phyloP scores from a whole-genome alignment of 768 basidiomycete genomes.

The Phanerochaete sordida region DNA sequence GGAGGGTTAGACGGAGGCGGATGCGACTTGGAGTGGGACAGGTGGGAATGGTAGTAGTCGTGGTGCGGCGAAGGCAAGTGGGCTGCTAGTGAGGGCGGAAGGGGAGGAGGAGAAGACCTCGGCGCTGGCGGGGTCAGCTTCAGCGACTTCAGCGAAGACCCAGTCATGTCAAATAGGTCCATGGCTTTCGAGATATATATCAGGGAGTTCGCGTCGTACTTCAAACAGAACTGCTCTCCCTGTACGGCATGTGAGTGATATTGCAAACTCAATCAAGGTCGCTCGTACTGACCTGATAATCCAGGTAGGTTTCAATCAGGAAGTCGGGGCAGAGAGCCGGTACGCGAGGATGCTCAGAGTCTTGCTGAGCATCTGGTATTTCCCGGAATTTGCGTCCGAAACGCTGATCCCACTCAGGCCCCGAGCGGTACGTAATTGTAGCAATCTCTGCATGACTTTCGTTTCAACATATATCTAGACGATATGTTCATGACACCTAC shows the following conservation, averaged over 20 bases:
- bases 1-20: constrained; percentile 71
- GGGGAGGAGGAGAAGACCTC: constrained; percentile 22
- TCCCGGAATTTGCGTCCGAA: constrained; percentile 77
- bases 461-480: not conserved
- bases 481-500: constrained; percentile 49
- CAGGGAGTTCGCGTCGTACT: constrained; percentile 98
- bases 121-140: constrained; percentile 40
- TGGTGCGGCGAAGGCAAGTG: constrained; percentile 17
- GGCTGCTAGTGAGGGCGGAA: constrained; percentile 25
- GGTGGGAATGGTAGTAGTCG: constrained; percentile 20
- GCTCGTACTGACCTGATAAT: constrained; percentile 72
- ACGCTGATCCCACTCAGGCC: constrained; percentile 98
- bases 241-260: constrained; percentile 26
- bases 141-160: constrained; percentile 67
- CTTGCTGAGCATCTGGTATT: constrained; percentile 30
- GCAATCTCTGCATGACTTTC: constrained; percentile 73
- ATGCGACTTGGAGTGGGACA: constrained; percentile 63
- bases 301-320: constrained; percentile 97
- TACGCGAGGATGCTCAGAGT: constrained; percentile 20
- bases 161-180: constrained; percentile 97
- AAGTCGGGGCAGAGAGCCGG: constrained; percentile 96
- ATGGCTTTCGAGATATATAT: constrained; percentile 99
- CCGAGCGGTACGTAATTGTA: constrained; percentile 97
- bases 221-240: constrained; percentile 96
- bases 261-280: not conserved